Percentiles rank a stretch among this genome's conserved stretches.
Evolutionary conservation across 2,329 filamentous ascomycete species (phyloP).

Genomic region (Penicillium brasilianum): DNA sequence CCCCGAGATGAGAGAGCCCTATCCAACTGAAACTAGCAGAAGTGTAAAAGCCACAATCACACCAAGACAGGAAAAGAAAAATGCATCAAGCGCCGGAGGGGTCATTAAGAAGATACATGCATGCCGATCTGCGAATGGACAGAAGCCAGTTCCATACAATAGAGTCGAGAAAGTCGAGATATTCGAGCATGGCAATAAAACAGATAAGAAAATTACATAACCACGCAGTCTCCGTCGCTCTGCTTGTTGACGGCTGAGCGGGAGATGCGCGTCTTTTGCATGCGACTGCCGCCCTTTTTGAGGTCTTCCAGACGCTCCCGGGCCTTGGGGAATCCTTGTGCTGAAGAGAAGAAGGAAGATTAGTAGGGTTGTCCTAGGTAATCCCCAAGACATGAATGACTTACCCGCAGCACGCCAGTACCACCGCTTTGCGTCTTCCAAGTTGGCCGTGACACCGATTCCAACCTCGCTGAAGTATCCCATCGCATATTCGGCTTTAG

Average conservation of each 20-base stretch:
- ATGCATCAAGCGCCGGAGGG: conserved; percentile 23
- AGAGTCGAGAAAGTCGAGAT: conserved; percentile 1
- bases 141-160: conserved; percentile 9
- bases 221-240: conserved; percentile 82
- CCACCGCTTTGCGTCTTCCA: conserved; percentile 97
- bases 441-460: conserved; percentile 81
- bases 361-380: neutral
- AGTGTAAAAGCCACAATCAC: neutral
- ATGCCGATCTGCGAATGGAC: conserved; percentile 13
- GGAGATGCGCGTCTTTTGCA: conserved; percentile 76
- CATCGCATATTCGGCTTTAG: conserved; percentile 98
- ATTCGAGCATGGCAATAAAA: conserved; percentile 7
- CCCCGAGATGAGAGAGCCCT: conserved; percentile 6
- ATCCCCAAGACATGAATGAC: conserved; percentile 47
- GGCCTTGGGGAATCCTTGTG: conserved; percentile 93
- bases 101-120: conserved; percentile 23
- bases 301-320: conserved; percentile 91
- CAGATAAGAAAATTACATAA: conserved; percentile 41
- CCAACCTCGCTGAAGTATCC: conserved; percentile 96
- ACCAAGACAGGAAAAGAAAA: conserved; percentile 6
- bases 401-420: conserved; percentile 96
- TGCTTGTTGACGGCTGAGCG: conserved; percentile 82
- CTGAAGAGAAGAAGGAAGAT: conserved; percentile 52
- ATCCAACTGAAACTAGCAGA: neutral
- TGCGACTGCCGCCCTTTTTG: conserved; percentile 75